A percentile compares a stretch with the other conserved stretches of the same genome.
phyloP scores from a whole-genome alignment of 352 stramenopile species.

The Pythium plurisporium region DNA sequence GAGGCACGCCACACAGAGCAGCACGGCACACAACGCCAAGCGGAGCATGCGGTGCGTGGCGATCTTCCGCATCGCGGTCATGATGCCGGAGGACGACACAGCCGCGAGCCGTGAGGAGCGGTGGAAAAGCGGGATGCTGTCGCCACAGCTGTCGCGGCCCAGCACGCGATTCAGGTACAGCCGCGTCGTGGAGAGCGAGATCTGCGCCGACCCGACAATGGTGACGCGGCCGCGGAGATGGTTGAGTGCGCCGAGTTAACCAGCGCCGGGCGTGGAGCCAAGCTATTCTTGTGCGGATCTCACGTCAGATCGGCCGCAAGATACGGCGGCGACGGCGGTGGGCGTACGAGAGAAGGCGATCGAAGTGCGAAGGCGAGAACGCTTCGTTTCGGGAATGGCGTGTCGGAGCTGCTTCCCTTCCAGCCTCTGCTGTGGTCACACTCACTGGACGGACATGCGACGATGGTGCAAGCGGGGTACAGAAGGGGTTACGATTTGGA shows the following conservation, averaged over 20 bases:
- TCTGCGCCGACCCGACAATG: conserved; percentile 10
- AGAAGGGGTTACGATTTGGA: neutral
- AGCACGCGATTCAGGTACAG: conserved; percentile 1
- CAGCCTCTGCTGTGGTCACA: neutral
- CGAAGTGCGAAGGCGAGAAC: neutral
- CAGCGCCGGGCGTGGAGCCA: neutral
- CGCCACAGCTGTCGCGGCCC: too few species aligned
- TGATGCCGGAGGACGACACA: neutral
- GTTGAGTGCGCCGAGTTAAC: too few species aligned
- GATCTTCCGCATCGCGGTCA: neutral
- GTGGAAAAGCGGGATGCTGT: neutral
- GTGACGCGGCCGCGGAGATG: too few species aligned
- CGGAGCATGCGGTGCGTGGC: conserved; percentile 5
- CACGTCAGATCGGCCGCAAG: too few species aligned
- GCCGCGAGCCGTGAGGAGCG: neutral
- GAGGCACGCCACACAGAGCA: conserved; percentile 5
- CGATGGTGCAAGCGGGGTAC: neutral
- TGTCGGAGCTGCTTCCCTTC: neutral
- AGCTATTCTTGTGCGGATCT: neutral
- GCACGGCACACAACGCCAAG: conserved; percentile 2
- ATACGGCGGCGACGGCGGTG: neutral
- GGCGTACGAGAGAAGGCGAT: too few species aligned
- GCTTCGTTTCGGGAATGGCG: neutral
- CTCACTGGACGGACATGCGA: neutral
- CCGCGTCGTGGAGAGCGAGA: conserved; percentile 7